phyloP scores from a whole-genome alignment of 805 yeast species.

The Sungouiozyma intestinalis region DNA sequence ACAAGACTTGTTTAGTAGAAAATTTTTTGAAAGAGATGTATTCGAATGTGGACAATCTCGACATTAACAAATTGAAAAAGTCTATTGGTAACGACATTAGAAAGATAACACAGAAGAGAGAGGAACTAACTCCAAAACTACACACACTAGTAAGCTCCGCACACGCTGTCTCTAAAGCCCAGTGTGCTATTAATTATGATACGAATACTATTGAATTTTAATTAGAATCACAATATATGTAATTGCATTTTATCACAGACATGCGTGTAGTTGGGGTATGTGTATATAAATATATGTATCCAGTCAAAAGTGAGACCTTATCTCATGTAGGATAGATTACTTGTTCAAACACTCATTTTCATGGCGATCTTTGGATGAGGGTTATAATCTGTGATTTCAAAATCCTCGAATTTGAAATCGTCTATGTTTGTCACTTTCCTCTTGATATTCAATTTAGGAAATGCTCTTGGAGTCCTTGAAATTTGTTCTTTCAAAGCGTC shows the following conservation, averaged over 20 bases:
- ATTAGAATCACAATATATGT: background rate
- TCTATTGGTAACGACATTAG: conserved; percentile 12
- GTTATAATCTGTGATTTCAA: conserved; percentile 65
- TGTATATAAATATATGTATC: background rate
- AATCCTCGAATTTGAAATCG: conserved; percentile 82
- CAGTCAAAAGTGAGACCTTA: too few relatives aligned
- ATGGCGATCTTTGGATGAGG: conserved; percentile 80
- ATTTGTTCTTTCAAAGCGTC: conserved; percentile 82
- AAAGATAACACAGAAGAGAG: conserved; percentile 5
- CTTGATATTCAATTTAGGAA: conserved; percentile 69
- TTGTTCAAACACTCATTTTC: conserved; percentile 85
- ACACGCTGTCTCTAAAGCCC: conserved; percentile 27
- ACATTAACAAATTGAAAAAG: conserved; percentile 6
- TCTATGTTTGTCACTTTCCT: conserved; percentile 66
- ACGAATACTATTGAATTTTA: conserved; percentile 25
- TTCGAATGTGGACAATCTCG: conserved; percentile 3
- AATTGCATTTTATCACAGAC: too few relatives aligned
- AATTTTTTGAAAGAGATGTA: conserved; percentile 14
- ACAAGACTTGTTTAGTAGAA: conserved; percentile 8
- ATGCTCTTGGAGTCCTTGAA: conserved; percentile 59
- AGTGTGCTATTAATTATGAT: conserved; percentile 30
- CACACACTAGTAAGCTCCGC: conserved; percentile 31
- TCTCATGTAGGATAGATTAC: background rate
- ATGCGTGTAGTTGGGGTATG: too few relatives aligned
- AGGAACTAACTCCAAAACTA: conserved; percentile 9